These are phyloP conservation scores for Mucor sp. DNA, from an alignment of 371 early-diverging fungal species.

Conservation along the genomic window DNA sequence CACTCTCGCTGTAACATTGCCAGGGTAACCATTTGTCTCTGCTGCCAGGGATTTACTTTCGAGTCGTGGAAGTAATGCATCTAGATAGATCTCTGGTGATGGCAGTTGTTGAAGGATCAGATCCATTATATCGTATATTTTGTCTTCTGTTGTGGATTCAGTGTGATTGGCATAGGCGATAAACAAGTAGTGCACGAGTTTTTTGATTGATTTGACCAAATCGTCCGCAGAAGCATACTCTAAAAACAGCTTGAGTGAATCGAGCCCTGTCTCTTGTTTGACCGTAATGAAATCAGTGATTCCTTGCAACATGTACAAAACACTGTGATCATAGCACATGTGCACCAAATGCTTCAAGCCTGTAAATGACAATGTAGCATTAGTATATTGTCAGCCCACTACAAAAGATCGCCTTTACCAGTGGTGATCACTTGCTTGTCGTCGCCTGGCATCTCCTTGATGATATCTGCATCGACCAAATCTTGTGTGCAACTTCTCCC, in stretches of 20 bases:
- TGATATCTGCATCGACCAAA: conserved; percentile 29
- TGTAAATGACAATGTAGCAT: background rate
- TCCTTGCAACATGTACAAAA: conserved; percentile 17
- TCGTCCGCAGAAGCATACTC: conserved; percentile 17
- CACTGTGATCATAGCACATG: conserved; percentile 27
- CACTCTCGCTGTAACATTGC: background rate
- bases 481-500: conserved; percentile 26
- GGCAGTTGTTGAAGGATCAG: conserved; percentile 6
- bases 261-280: conserved; percentile 18
- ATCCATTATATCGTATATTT: background rate
- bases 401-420: background rate
- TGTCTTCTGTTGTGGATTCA: background rate
- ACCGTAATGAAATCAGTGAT: conserved; percentile 24
- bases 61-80: conserved; percentile 13
- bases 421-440: background rate
- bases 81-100: conserved; percentile 19
- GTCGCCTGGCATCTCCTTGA: conserved; percentile 9
- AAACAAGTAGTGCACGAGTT: conserved; percentile 10
- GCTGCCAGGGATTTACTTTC: conserved; percentile 1
- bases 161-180: conserved; percentile 4
- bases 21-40: conserved; percentile 15
- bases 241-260: conserved; percentile 20
- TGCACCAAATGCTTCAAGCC: conserved; percentile 36
- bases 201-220: conserved; percentile 17
- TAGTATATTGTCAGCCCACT: background rate